phyloP scores from a whole-genome alignment of 2,329 filamentous ascomycete genomes.

The Trichoderma atroviride region DNA sequence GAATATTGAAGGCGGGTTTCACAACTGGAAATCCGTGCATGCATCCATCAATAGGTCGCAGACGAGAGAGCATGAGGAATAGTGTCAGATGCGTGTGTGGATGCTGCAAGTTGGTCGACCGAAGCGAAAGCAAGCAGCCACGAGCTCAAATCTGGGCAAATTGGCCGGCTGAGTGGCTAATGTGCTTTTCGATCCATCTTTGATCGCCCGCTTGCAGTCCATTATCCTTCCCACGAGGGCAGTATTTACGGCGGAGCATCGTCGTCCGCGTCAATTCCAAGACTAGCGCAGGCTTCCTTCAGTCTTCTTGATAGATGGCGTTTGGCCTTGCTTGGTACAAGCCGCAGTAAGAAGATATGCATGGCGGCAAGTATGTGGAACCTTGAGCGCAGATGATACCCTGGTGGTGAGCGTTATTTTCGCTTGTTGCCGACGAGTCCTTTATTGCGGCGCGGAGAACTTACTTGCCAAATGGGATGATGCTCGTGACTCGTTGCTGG shows the following conservation, averaged over 20 bases:
- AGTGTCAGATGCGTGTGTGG: constrained; percentile 6
- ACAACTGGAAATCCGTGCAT: background rate
- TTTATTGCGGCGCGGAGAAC: background rate
- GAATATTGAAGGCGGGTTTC: background rate
- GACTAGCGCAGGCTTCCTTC: background rate
- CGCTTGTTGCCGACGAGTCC: constrained; percentile 15
- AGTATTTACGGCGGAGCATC: constrained; percentile 1
- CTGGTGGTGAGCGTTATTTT: constrained; percentile 13
- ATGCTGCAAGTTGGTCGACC: background rate
- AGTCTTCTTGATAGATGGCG: background rate
- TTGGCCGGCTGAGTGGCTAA: background rate
- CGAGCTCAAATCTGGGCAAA: background rate
- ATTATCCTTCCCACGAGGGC: background rate
- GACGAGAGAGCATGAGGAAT: constrained; percentile 9
- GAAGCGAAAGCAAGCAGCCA: background rate
- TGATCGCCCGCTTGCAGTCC: background rate
- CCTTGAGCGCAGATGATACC: background rate
- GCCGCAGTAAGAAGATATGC: background rate
- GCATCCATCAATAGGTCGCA: constrained; percentile 7
- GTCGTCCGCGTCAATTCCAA: background rate
- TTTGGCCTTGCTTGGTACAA: background rate
- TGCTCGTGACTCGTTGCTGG: constrained; percentile 11
- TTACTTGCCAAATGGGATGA: background rate
- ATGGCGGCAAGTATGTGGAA: background rate
- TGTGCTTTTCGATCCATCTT: background rate